Conservation (phyloP, 2,329 filamentous ascomycete genomes). For the Orbilia ellipsospora region DNA sequence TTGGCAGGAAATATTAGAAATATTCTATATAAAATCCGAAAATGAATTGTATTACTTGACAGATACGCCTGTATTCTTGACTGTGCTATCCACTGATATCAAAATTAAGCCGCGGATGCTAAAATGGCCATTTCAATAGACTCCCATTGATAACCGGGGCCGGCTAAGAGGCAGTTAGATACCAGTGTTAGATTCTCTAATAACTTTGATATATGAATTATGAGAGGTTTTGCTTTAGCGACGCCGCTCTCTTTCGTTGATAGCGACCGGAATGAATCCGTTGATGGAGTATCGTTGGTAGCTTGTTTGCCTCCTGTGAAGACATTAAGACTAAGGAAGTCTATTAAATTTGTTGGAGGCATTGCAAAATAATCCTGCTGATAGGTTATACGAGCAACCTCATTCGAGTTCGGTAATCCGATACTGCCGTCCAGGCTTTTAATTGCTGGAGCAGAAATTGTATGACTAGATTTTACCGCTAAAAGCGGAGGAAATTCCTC, state of each 20-base stretch:
- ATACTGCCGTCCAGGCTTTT: no score
- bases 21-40: no score
- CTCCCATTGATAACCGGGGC: constrained; percentile 1
- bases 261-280: not conserved
- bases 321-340: constrained; percentile 2
- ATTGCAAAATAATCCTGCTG: not conserved
- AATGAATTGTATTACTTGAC: no score
- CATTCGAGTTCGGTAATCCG: not conserved
- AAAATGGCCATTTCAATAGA: constrained; percentile 9
- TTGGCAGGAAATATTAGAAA: no score
- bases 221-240: not conserved
- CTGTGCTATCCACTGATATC: not conserved
- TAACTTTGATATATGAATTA: constrained; percentile 5
- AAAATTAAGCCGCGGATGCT: not conserved
- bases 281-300: no score
- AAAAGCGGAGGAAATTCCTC: not conserved
- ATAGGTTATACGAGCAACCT: not conserved
- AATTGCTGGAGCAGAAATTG: no score
- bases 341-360: constrained; percentile 17
- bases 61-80: no score
- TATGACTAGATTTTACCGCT: no score
- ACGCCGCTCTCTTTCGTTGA: no score
- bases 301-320: not conserved
- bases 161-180: constrained; percentile 2
- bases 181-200: constrained; percentile 1